Evolutionary conservation across 2,329 filamentous ascomycete genomes (phyloP).

Genomic region (Ustulina deusta): DNA sequence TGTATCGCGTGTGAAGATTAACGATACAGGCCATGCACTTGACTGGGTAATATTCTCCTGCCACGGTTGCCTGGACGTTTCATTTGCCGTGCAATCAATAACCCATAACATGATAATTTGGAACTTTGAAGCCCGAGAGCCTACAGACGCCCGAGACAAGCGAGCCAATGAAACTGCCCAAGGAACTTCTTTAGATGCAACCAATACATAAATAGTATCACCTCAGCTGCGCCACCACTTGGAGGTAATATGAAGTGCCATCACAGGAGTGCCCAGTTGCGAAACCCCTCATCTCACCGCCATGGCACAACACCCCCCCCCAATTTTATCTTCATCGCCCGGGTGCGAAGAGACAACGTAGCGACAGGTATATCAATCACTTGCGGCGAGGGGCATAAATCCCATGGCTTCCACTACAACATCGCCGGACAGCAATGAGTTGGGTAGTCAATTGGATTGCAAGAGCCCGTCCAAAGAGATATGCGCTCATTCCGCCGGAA

Average conservation of each 20-base stretch:
- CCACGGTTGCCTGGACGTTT: not conserved
- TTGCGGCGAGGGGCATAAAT: not conserved
- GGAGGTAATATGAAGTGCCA: too few species aligned
- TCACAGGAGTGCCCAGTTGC: not conserved
- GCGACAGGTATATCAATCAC: not conserved
- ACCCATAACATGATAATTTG: not conserved
- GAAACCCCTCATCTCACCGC: not conserved
- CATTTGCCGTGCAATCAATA: not conserved
- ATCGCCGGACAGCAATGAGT: not conserved
- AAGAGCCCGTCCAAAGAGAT: not conserved
- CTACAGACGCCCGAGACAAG: not conserved
- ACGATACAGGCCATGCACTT: not conserved
- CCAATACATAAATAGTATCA: too few species aligned
- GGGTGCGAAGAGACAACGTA: not conserved
- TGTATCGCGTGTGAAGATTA: not conserved
- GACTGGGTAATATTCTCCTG: not conserved
- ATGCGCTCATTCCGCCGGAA: not conserved
- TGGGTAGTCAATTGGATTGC: not conserved
- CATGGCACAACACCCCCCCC: not conserved
- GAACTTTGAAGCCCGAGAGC: not conserved
- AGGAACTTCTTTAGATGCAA: too few species aligned
- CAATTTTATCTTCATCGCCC: not conserved
- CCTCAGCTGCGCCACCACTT: too few species aligned
- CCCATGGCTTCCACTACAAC: not conserved
- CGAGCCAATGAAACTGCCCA: not conserved